Percentiles rank a stretch among this genome's conserved stretches.
Evolutionary conservation across 2,329 filamentous ascomycete species (phyloP).

Genomic region (Penicillium thymicola): DNA sequence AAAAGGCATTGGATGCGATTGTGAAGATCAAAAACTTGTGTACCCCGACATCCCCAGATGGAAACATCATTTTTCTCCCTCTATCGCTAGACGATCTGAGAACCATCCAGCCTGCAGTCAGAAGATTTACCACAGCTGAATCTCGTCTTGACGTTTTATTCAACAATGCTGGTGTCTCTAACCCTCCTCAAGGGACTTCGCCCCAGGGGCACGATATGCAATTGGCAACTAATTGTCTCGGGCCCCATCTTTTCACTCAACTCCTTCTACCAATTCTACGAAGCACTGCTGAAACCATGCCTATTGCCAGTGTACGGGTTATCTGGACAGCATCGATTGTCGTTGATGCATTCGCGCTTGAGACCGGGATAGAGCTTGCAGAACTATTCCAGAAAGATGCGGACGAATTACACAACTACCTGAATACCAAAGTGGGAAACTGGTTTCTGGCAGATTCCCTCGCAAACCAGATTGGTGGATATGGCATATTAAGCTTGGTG

Average conservation of each 20-base stretch:
- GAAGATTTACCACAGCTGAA: conserved; percentile 39
- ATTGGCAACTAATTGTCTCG: conserved; percentile 40
- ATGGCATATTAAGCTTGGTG: conserved; percentile 8
- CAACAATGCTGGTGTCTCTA: conserved; percentile 43
- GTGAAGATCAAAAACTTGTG: conserved; percentile 22
- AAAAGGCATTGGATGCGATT: conserved; percentile 34
- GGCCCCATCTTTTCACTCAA: conserved; percentile 38
- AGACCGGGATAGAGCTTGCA: neutral
- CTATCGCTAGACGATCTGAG: conserved; percentile 45
- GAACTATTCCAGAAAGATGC: neutral
- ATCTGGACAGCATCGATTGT: conserved; percentile 10
- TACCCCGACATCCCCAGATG: neutral
- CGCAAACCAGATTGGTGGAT: neutral
- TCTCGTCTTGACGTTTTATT: conserved; percentile 44
- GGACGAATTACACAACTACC: conserved; percentile 7
- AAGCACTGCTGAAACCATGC: neutral
- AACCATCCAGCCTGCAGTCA: conserved; percentile 39
- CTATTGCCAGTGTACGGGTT: conserved; percentile 5
- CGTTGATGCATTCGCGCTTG: conserved; percentile 5
- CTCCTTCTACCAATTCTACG: conserved; percentile 29
- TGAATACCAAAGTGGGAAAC: conserved; percentile 11
- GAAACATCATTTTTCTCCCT: conserved; percentile 28
- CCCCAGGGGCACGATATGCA: conserved; percentile 32
- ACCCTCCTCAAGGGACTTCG: conserved; percentile 26
- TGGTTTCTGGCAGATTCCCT: conserved; percentile 10